phyloP scores from a whole-genome alignment of 306 rosid species.

The Rosa lucieae region DNA sequence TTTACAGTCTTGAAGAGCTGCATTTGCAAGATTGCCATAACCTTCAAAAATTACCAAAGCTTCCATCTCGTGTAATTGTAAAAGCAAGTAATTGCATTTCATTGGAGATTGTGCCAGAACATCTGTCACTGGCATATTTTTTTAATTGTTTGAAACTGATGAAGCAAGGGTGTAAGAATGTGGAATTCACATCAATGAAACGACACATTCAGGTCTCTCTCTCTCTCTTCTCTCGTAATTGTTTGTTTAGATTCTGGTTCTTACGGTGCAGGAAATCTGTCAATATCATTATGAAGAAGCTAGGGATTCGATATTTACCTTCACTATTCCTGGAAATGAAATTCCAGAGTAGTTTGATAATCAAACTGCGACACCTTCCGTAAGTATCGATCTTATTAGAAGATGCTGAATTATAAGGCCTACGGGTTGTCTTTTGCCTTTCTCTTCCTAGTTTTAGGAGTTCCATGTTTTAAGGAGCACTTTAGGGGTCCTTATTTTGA shows the following conservation, averaged over 20 bases:
- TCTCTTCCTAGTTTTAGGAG: too few species aligned
- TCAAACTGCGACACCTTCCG: not conserved
- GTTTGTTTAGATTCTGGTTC: not conserved
- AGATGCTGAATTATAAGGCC: too few species aligned
- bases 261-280: not conserved
- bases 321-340: not conserved
- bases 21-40: not conserved
- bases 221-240: not conserved
- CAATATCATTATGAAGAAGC: not conserved
- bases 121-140: not conserved
- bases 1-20: not conserved
- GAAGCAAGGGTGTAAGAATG: not conserved
- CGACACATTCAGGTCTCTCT: not conserved
- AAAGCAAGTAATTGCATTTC: accelerated
- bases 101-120: not conserved
- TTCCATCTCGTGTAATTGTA: not conserved
- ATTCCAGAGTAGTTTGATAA: not conserved
- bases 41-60: not conserved
- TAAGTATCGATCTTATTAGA: not conserved
- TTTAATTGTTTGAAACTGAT: not conserved
- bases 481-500: too few species aligned
- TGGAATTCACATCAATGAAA: not conserved
- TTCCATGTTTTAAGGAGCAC: too few species aligned
- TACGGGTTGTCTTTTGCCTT: too few species aligned
- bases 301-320: not conserved